Base-by-base conservation (phyloP, 257 asterid species). In the Asclepias syriaca region DNA sequence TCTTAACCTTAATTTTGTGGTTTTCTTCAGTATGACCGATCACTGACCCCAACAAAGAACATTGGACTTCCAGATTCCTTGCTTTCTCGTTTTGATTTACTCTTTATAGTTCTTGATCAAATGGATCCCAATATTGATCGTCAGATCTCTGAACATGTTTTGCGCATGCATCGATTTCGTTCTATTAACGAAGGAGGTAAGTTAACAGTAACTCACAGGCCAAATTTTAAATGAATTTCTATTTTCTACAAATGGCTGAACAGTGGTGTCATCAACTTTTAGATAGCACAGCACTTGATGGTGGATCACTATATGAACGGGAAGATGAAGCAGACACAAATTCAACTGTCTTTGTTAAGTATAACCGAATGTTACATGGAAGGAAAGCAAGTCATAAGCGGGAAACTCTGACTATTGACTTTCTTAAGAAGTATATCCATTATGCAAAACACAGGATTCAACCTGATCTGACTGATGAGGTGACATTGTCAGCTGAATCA, bases 381-480 rank as follows among this genome's bases (percentile, higher is more conserved):
- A 83, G 79, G 78, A 89, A 75, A 78, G 49, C 87, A 50, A 83
- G 87, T 58, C 92, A 85, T 21, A 90, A 90, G 79, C 88, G 83
- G 24, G 97, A 93, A 68, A 82, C 93, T 4, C 93, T 90, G 65
- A 90, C 96, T 57, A 90, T 93, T 64, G 89, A 90, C 80, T 93
- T 92, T 78, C 91, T 94, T 21, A 94, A 89, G 89, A 94, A 89
- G 84, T 94, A 83, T 84, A 94, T 91, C 60, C 95, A 91, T 77
- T 91, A 94, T 56, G 95, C 97, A 0, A 94, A 91, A 74, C 83
- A 87, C 81, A 88, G 98, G 83, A 84, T 88, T 76, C 93, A 88
- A 78, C 99, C 99, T 48, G 98, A 91, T 82, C 90, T 94, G 74
- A 94, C 98, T 75, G 96, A 89, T 77, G 99, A 94, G 98, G 99